phyloP scores from a whole-genome alignment of 2,329 filamentous ascomycete species.

The Ophiobolus disseminans region DNA sequence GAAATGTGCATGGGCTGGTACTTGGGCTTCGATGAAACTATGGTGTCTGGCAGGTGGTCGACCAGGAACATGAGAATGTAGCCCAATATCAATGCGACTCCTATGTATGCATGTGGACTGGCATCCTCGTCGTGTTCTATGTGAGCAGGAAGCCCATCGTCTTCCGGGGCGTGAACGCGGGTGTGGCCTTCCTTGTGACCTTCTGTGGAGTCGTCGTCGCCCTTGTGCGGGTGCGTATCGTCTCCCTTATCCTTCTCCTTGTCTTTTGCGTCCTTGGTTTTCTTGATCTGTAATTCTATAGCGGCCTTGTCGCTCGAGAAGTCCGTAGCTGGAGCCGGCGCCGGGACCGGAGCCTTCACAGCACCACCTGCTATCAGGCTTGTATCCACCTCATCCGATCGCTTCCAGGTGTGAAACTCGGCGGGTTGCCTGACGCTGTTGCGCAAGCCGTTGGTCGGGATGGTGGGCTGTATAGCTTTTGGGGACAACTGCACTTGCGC shows the following conservation, averaged over 20 bases:
- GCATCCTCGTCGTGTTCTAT: slow-evolving; percentile 49
- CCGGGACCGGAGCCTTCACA: slow-evolving; percentile 25
- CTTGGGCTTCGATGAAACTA: slow-evolving; percentile 61
- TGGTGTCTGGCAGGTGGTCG: slow-evolving; percentile 60
- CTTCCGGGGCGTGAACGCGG: slow-evolving; percentile 43
- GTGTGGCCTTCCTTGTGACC: slow-evolving; percentile 48
- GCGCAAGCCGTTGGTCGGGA: slow-evolving; percentile 36
- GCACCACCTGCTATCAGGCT: slow-evolving; percentile 22
- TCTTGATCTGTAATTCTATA: slow-evolving; percentile 27
- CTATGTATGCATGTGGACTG: slow-evolving; percentile 76
- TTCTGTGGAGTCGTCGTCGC: slow-evolving; percentile 49
- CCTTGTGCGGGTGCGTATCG: slow-evolving; percentile 40
- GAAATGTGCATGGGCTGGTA: slow-evolving; percentile 84
- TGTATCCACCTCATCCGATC: slow-evolving; percentile 25
- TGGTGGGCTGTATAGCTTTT: slow-evolving; percentile 28
- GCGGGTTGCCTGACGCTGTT: slow-evolving; percentile 31
- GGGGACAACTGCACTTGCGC: slow-evolving; percentile 30
- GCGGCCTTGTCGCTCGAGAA: slow-evolving; percentile 31
- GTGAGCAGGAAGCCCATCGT: slow-evolving; percentile 52
- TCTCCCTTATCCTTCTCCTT: slow-evolving; percentile 31
- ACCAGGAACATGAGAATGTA: slow-evolving; percentile 98
- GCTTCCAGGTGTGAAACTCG: slow-evolving; percentile 29
- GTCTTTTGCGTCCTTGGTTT: slow-evolving; percentile 32
- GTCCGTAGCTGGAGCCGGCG: slow-evolving; percentile 26
- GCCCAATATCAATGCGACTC: slow-evolving; percentile 82